A percentile compares a stretch with the other conserved stretches of the same genome.
phyloP scores from a whole-genome alignment of 257 asterid species.

The Parsonsia alboflavescens region DNA sequence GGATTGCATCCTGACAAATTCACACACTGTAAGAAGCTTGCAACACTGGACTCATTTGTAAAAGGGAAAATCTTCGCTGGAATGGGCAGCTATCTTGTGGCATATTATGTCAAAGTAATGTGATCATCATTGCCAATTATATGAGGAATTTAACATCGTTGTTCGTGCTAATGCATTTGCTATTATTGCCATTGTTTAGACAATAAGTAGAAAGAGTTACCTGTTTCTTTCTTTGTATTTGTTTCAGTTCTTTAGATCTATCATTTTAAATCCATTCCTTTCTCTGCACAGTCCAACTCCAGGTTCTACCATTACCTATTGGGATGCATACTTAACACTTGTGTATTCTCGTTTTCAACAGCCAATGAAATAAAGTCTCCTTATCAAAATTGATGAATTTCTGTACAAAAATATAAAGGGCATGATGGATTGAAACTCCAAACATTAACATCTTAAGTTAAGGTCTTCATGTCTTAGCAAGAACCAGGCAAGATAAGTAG shows the following conservation, averaged over 20 bases:
- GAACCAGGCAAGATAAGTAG: background rate
- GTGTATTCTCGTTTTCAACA: no score
- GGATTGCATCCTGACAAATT: background rate
- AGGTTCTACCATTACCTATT: background rate
- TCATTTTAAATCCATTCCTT: background rate
- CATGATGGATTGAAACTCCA: background rate
- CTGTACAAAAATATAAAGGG: background rate
- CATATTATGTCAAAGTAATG: background rate
- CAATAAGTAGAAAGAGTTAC: background rate
- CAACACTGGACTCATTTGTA: background rate
- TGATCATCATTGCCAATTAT: background rate
- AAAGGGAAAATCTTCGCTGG: background rate
- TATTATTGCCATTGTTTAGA: background rate
- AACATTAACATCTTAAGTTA: no score
- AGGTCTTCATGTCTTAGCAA: background rate
- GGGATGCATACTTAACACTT: no score
- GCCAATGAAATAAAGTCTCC: background rate
- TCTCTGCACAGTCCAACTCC: background rate
- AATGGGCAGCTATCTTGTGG: background rate
- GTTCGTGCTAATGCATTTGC: background rate
- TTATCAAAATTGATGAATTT: background rate
- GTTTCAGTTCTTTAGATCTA: background rate
- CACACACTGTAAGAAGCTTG: background rate
- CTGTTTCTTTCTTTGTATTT: background rate
- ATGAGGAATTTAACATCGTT: background rate